Conservation (phyloP, 2,329 filamentous ascomycete species). For the Chaetomiaceae sp. region DNA sequence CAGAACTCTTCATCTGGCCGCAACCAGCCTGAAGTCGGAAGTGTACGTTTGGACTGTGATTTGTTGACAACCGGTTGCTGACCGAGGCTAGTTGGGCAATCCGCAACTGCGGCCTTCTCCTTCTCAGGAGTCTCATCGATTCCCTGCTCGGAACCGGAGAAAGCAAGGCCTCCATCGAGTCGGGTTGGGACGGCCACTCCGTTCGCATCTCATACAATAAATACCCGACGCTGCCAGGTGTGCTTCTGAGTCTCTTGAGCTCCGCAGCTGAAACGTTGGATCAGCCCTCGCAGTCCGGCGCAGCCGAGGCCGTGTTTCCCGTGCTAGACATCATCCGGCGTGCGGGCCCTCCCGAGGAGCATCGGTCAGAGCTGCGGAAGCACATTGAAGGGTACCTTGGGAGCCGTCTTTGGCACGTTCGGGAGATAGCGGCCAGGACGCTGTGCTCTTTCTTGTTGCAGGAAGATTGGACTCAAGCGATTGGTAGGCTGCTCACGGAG, state of each 20-base stretch:
- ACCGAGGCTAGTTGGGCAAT: conserved; percentile 68
- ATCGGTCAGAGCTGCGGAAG: conserved; percentile 48
- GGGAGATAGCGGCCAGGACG: conserved; percentile 73
- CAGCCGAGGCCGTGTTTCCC: conserved; percentile 70
- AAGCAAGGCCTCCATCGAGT: conserved; percentile 56
- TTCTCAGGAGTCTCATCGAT: conserved; percentile 81
- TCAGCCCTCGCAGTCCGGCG: conserved; percentile 28
- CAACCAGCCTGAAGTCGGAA: conserved; percentile 68
- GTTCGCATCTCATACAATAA: conserved; percentile 63
- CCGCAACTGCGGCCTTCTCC: conserved; percentile 83
- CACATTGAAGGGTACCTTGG: conserved; percentile 58
- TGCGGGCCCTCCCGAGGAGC: conserved; percentile 56
- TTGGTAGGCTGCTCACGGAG: conserved; percentile 34
- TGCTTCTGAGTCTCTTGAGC: conserved; percentile 58
- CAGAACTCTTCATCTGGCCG: conserved; percentile 70
- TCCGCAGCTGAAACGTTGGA: conserved; percentile 42
- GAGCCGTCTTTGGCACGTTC: conserved; percentile 71
- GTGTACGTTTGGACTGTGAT: conserved; percentile 49
- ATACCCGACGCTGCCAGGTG: conserved; percentile 57
- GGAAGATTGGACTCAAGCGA: conserved; percentile 40
- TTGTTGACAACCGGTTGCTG: background rate
- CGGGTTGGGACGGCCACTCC: conserved; percentile 57
- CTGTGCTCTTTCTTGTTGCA: conserved; percentile 57
- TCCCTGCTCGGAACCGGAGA: conserved; percentile 69
- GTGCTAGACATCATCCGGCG: conserved; percentile 75